Percentiles rank a stretch among this genome's conserved stretches.
These are phyloP conservation scores for Mortierella polycephala DNA, from an alignment of 371 early-diverging fungal species.

Conservation along the genomic window DNA sequence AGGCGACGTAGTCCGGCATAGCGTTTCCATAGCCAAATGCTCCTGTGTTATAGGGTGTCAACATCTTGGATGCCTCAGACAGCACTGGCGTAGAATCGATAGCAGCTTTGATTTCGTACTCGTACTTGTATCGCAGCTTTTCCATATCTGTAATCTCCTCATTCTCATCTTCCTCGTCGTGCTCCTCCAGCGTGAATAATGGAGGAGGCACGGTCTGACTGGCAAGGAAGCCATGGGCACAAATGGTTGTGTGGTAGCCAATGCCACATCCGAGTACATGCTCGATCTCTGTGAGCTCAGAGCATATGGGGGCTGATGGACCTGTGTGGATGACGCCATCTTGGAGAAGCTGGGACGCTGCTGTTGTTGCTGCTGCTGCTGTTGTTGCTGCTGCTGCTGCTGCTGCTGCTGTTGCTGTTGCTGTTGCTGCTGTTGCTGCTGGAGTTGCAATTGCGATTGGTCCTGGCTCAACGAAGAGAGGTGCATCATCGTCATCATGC, in stretches of 20 bases:
- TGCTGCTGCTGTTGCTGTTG: too few relatives aligned
- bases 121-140: constrained; percentile 50
- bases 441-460: constrained; percentile 9
- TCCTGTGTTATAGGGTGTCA: constrained; percentile 36
- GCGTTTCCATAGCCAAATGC: constrained; percentile 32
- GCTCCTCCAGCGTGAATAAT: constrained; percentile 47
- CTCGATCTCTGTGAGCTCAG: constrained; percentile 17
- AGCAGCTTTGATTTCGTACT: constrained; percentile 52
- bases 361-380: constrained; percentile 24
- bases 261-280: constrained; percentile 22
- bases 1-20: constrained; percentile 30
- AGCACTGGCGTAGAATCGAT: constrained; percentile 47
- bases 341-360: constrained; percentile 19
- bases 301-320: constrained; percentile 18
- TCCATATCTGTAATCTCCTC: constrained; percentile 52
- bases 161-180: constrained; percentile 35
- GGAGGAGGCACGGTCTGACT: constrained; percentile 37
- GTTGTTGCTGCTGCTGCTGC: constrained; percentile 22
- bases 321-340: constrained; percentile 2
- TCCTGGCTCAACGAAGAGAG: constrained; percentile 23
- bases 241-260: constrained; percentile 21
- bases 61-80: constrained; percentile 37
- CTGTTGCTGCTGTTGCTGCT: constrained; percentile 7
- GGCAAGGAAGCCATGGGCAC: constrained; percentile 36
- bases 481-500: constrained; percentile 29